Percentiles rank a stretch among this genome's conserved stretches.
Evolutionary conservation across 495 filamentous ascomycete genomes (phyloP).

Genomic region (Sordaria brevicollis): DNA sequence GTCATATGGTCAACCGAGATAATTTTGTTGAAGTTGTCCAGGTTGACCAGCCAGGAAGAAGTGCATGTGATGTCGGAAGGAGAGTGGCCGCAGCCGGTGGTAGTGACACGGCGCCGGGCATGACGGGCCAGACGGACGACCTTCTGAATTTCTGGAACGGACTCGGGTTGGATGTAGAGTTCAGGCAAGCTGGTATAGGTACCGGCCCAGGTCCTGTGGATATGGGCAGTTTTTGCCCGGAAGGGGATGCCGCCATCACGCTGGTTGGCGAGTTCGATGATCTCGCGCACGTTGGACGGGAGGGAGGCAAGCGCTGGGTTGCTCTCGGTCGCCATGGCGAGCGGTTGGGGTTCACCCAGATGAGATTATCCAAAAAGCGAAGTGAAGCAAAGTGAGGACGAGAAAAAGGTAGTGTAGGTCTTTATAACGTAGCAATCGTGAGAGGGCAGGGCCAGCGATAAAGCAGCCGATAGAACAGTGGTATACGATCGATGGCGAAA

Average conservation of each 20-base stretch:
- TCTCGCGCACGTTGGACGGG: constrained; percentile 10
- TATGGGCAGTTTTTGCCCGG: constrained; percentile 56
- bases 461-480: not conserved
- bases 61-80: constrained; percentile 90
- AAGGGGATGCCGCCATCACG: constrained; percentile 50
- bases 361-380: not conserved
- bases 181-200: constrained; percentile 83
- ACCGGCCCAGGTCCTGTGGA: constrained; percentile 93
- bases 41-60: constrained; percentile 87
- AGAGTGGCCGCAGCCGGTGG: constrained; percentile 80
- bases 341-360: not conserved
- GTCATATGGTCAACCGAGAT: constrained; percentile 54
- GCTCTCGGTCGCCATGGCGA: constrained; percentile 7
- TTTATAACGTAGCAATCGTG: not conserved
- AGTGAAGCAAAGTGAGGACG: not conserved
- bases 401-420: not conserved
- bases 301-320: constrained; percentile 4
- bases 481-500: not conserved
- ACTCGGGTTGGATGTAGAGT: constrained; percentile 75
- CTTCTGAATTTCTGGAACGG: constrained; percentile 71
- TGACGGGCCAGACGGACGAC: constrained; percentile 68
- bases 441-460: not conserved
- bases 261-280: constrained; percentile 8
- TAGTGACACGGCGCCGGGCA: constrained; percentile 68
- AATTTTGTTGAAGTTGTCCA: constrained; percentile 71